Conservation (phyloP, 2,329 filamentous ascomycete genomes). For the Paecilomyces sp. region DNA sequence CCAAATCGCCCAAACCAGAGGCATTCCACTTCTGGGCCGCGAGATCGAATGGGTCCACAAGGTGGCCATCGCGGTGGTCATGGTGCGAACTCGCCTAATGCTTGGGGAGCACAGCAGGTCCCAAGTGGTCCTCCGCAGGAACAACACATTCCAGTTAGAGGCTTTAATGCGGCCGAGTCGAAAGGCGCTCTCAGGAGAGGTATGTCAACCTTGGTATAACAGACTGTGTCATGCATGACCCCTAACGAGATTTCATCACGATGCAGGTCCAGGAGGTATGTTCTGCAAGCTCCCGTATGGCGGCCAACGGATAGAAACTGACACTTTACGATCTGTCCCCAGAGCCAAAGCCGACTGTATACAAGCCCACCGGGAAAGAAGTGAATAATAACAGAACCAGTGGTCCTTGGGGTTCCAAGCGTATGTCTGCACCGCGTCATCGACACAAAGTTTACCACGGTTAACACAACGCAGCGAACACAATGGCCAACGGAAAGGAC, state of each 20-base stretch:
- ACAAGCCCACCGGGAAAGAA: slow-evolving; percentile 33
- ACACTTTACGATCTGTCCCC: neutral
- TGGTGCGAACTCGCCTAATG: slow-evolving; percentile 13
- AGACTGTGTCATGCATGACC: neutral
- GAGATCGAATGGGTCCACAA: slow-evolving; percentile 25
- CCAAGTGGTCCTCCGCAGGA: slow-evolving; percentile 20
- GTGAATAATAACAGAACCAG: slow-evolving; percentile 27
- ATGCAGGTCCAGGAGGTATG: slow-evolving; percentile 23
- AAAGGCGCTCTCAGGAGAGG: slow-evolving; percentile 35
- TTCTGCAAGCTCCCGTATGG: neutral
- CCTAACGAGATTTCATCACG: slow-evolving; percentile 3
- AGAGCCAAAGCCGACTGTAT: slow-evolving; percentile 28
- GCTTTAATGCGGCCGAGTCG: slow-evolving; percentile 37
- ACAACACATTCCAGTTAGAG: slow-evolving; percentile 34
- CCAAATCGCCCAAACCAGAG: slow-evolving; percentile 31
- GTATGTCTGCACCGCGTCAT: slow-evolving; percentile 21
- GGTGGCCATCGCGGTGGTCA: slow-evolving; percentile 23
- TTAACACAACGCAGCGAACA: slow-evolving; percentile 30
- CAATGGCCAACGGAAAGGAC: slow-evolving; percentile 42
- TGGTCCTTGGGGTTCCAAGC: slow-evolving; percentile 38
- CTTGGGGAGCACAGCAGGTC: slow-evolving; percentile 20
- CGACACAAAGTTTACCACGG: neutral
- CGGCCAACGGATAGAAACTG: neutral
- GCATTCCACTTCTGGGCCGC: slow-evolving; percentile 19
- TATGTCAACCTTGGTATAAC: slow-evolving; percentile 8